Evolutionary conservation across 768 basidiomycete genomes (phyloP), one percentile per base, ranked within the genome.

Genomic region (Leccinum variicolor): DNA sequence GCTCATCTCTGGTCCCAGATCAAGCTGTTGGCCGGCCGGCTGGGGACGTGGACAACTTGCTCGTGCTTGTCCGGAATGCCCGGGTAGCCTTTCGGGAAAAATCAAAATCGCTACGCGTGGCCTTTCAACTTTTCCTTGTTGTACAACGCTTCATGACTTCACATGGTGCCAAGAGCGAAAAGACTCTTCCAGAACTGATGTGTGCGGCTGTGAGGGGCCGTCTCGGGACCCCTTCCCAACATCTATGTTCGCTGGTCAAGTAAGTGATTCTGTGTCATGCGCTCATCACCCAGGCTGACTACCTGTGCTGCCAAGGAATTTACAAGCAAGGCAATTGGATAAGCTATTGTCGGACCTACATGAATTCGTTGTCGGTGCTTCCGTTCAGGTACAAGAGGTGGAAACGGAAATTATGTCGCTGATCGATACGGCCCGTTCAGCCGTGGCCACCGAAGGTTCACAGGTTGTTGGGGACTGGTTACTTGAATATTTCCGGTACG

Each of bases 401-500:
- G 80, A 83, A 57, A 67, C 67, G 45, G 74, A 62, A 34, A 55
- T 71, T 28, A 54, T 67, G 51, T 65, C 73, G 13, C 71, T 41
- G 15, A 61, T 74, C 41, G 45, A 60, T 25, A 46, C 56, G 7
- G 73, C 66, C 43, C 52, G 62, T 29, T 60, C 61, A 54, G 54
- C 61, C 31, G 26, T 66, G 67, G 17, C 63, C 56, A 6, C 59
- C 11, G 3, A 49, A 62, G 33, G 60, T 72, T 3, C 48, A 55
- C 66, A 59, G 47, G 58, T 51, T 0, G 25, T 86, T 26, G 76
- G 78, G 0, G 73, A 77, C 7, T 86, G 83, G 85, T 58, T 89
- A 0, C 68, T 72, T 6, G 68, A 69, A 0, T 85, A 81, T 58
- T 71, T 86, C 26, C 73, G 73, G 86, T 85, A 59, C 28, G 79